phyloP scores from a whole-genome alignment of 305 asterid genomes.

The Solanum chacoense region DNA sequence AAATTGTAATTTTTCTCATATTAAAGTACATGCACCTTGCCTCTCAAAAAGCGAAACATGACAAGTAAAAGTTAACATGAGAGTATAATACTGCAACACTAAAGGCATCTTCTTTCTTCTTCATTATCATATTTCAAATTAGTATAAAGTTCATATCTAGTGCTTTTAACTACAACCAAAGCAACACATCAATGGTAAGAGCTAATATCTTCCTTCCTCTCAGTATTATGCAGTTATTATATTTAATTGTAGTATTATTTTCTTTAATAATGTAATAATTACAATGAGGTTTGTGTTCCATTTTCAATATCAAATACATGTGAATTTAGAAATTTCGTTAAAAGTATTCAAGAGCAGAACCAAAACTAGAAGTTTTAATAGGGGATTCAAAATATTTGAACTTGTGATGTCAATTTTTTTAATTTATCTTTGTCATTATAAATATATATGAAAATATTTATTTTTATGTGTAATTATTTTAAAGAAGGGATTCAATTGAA shows the following conservation, averaged over 20 bases:
- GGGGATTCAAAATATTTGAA: neutral
- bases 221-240: neutral
- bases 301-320: neutral
- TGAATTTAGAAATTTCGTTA: neutral
- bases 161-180: neutral
- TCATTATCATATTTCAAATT: neutral
- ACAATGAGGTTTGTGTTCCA: neutral
- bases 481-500: neutral
- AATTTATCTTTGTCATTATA: neutral
- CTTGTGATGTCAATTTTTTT: neutral
- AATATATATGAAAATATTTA: neutral
- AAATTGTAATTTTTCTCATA: neutral
- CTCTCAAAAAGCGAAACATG: rapidly evolving
- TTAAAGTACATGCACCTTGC: neutral
- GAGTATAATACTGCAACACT: neutral
- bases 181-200: neutral
- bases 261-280: neutral
- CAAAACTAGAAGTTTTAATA: too few relatives aligned
- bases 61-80: neutral
- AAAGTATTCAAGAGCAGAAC: neutral
- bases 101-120: neutral
- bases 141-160: neutral
- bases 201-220: neutral
- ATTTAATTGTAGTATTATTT: neutral
- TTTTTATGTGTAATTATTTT: neutral